A percentile compares a stretch with the other conserved stretches of the same genome.
These are phyloP conservation scores for Malus fusca DNA, from an alignment of 306 rosid genomes.

Conservation along the genomic window DNA sequence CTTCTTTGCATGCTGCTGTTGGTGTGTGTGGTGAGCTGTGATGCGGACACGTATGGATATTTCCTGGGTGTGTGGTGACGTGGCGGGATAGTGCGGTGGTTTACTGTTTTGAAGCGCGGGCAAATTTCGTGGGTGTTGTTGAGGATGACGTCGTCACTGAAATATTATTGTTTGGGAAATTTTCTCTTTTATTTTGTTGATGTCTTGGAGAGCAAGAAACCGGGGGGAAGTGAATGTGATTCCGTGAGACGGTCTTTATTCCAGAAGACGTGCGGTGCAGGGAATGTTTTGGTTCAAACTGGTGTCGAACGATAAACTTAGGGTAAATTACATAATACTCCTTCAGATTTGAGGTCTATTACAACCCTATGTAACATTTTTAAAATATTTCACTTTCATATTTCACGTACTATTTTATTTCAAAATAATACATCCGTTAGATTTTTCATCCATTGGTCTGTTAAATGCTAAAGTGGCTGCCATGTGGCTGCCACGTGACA, in stretches of 20 bases:
- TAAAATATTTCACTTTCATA: too few species aligned
- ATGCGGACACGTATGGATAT: background rate
- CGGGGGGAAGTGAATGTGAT: background rate
- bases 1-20: background rate
- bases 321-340: too few species aligned
- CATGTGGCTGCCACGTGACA: too few species aligned
- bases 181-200: background rate
- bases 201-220: background rate
- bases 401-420: too few species aligned
- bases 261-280: constrained; percentile 25
- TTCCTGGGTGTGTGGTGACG: background rate
- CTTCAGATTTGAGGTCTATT: too few species aligned
- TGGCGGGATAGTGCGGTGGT: background rate
- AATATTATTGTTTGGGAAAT: background rate
- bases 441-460: too few species aligned
- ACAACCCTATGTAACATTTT: too few species aligned
- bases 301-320: background rate
- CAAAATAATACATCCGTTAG: too few species aligned
- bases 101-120: background rate
- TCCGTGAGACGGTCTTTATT: background rate
- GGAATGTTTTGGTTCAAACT: constrained; percentile 5
- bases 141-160: background rate
- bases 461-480: too few species aligned
- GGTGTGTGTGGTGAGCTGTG: background rate
- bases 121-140: background rate